Percentiles rank a stretch among this genome's conserved stretches.
phyloP scores from a whole-genome alignment of 176 grass and related monocot genomes.

The Metroxylon sagu region DNA sequence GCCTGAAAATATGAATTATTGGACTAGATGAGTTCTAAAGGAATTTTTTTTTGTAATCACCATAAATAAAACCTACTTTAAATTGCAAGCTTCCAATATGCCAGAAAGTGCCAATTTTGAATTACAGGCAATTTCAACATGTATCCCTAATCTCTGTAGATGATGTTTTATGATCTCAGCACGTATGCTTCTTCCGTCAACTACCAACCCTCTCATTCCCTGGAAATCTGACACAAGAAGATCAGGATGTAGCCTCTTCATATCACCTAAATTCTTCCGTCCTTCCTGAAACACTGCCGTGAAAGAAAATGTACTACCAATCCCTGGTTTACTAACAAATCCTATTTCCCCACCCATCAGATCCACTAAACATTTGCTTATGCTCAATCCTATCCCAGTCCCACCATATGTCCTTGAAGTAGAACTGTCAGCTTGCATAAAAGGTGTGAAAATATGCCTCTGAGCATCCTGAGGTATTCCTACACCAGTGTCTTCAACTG shows the following conservation, averaged over 20 bases:
- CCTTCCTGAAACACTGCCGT: constrained; percentile 50
- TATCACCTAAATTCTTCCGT: constrained; percentile 31
- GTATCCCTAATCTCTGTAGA: constrained; percentile 48
- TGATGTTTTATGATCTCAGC: constrained; percentile 52
- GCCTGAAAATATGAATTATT: too few relatives aligned
- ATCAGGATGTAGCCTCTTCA: constrained; percentile 43
- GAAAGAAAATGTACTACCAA: constrained; percentile 76
- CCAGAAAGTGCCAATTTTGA: constrained; percentile 38
- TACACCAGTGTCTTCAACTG: constrained; percentile 71
- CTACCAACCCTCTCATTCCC: constrained; percentile 60
- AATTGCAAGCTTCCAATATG: constrained; percentile 48
- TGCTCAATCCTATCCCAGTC: constrained; percentile 75
- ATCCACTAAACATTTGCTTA: constrained; percentile 61
- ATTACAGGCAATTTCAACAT: constrained; percentile 30
- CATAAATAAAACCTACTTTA: constrained; percentile 33
- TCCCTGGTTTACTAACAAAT: constrained; percentile 34
- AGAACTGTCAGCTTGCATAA: constrained; percentile 80
- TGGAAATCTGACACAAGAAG: constrained; percentile 43
- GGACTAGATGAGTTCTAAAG: too few relatives aligned
- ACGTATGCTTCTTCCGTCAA: constrained; percentile 51
- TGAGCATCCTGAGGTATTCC: constrained; percentile 61
- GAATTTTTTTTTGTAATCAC: too few relatives aligned
- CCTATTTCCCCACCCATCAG: constrained; percentile 55
- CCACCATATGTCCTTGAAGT: constrained; percentile 70
- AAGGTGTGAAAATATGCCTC: constrained; percentile 57